phyloP scores from a whole-genome alignment of 495 filamentous ascomycete genomes.

The Viridothelium virens region DNA sequence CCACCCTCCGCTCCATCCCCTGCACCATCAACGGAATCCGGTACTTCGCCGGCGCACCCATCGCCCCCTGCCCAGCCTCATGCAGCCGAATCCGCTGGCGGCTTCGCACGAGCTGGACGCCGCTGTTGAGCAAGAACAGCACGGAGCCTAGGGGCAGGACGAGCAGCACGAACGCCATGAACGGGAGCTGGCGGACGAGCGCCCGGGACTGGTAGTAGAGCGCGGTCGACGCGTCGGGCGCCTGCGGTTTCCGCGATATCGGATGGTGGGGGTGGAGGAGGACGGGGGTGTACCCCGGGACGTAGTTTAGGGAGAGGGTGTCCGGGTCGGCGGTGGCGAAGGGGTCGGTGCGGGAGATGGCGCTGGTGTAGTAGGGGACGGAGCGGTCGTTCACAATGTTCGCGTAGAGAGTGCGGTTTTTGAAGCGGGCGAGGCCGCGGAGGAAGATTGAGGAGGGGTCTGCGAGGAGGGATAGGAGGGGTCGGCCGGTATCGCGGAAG shows the following conservation, averaged over 20 bases:
- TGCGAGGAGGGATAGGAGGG: constrained; percentile 71
- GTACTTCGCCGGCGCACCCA: constrained; percentile 57
- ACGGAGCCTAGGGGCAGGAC: constrained; percentile 61
- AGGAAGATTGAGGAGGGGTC: constrained; percentile 85
- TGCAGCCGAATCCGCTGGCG: constrained; percentile 65
- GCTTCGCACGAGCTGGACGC: constrained; percentile 65
- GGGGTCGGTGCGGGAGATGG: constrained; percentile 65
- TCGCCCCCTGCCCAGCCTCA: constrained; percentile 55
- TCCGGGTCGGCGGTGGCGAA: constrained; percentile 62
- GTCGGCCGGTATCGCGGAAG: constrained; percentile 72
- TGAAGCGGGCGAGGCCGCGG: constrained; percentile 64
- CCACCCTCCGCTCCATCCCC: constrained; percentile 61
- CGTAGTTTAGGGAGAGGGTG: constrained; percentile 59
- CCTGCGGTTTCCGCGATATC: constrained; percentile 39
- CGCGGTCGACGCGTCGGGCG: constrained; percentile 34
- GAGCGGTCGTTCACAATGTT: constrained; percentile 80
- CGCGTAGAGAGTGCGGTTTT: constrained; percentile 64
- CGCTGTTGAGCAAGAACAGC: constrained; percentile 66
- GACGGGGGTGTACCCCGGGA: constrained; percentile 67
- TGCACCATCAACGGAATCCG: constrained; percentile 67
- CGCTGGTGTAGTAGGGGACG: constrained; percentile 73
- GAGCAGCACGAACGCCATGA: constrained; percentile 53
- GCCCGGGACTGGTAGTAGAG: constrained; percentile 17
- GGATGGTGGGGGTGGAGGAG: constrained; percentile 63
- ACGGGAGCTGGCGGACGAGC: constrained; percentile 37